Percentiles rank a stretch among this genome's conserved stretches.
phyloP scores from a whole-genome alignment of 805 yeast genomes.

The Cyberlindnera petersonii region DNA sequence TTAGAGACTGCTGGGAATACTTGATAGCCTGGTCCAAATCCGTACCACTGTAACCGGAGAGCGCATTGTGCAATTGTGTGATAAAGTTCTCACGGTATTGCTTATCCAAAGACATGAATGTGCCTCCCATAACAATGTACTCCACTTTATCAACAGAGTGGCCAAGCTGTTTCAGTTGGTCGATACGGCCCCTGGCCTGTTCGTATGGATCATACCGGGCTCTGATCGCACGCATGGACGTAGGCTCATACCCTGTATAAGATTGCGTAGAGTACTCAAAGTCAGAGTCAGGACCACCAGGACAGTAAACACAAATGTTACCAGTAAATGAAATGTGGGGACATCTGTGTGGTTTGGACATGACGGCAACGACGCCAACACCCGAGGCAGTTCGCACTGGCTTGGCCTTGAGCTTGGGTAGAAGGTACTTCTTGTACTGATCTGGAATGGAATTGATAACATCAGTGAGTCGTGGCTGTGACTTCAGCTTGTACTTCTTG shows the following conservation, averaged over 20 bases:
- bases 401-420: conserved; percentile 95
- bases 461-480: conserved; percentile 93
- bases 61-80: conserved; percentile 86
- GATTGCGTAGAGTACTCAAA: conserved; percentile 98
- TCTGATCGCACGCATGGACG: conserved; percentile 98
- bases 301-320: conserved; percentile 96
- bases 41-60: conserved; percentile 85
- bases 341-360: conserved; percentile 99
- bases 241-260: conserved; percentile 97
- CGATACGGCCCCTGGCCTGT: conserved; percentile 96
- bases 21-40: conserved; percentile 86
- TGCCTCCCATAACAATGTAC: conserved; percentile 98
- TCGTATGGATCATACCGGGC: conserved; percentile 98
- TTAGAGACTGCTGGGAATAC: conserved; percentile 88
- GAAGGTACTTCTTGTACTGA: conserved; percentile 83
- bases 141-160: conserved; percentile 97
- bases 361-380: conserved; percentile 97
- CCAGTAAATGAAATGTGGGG: conserved; percentile 99
- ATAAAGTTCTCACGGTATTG: conserved; percentile 90
- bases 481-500: conserved; percentile 84
- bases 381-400: conserved; percentile 99
- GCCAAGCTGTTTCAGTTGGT: conserved; percentile 90
- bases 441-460: conserved; percentile 94
- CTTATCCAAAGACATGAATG: conserved; percentile 90
- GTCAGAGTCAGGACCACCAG: conserved; percentile 98